Base-by-base conservation (phyloP, 257 asterid species). In the Parsonsia alboflavescens region DNA sequence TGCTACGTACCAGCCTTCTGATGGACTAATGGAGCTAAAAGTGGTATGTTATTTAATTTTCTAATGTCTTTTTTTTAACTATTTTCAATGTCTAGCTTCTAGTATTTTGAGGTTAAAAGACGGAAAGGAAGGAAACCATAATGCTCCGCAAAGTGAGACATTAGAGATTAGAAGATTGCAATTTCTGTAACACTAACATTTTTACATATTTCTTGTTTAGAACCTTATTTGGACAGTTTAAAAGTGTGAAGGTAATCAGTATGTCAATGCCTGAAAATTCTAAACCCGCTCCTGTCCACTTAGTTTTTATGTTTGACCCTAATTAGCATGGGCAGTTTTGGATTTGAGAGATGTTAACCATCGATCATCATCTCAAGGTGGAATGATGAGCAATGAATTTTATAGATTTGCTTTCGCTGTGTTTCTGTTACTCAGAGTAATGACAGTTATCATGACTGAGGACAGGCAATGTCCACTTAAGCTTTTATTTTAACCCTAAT, bases 401-500 rank as follows among this genome's bases (percentile, higher is more conserved):
- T 46, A 22, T 52, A 17, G 53, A 54, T 26, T 50, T 65, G 52
- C 50, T 22, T 11, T 39, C 63, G 67, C 33, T 45, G 70, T 58
- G n/a, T 76, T 76, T 33, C 70, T 67, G 41, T 75, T 84, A 58
- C 72, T 87, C 10, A 70, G 87, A 92, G 98, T 96, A 10, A 84
- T 94, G 91, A 90, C 98, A 73, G 92, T 83, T 82, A 92, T 92
- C 82, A 92, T 94, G 99, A 84, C 88, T 68, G 49, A 89, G 90
- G 96, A 96, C 93, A 76, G 87, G 83, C 39, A 33, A 33, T 33
- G 39, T 33, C 39, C 39, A 33, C 39, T 65, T 39, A 65, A n/a
- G 49, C 50, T 65, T 42, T 49, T 21, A 65, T 21, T 13, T 65
- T 65, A 9, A 49, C 39, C 49, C 70, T 39, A 65, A 19, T 39